phyloP scores from a whole-genome alignment of 2,329 filamentous ascomycete species.

The Tympanopsis confertula region DNA sequence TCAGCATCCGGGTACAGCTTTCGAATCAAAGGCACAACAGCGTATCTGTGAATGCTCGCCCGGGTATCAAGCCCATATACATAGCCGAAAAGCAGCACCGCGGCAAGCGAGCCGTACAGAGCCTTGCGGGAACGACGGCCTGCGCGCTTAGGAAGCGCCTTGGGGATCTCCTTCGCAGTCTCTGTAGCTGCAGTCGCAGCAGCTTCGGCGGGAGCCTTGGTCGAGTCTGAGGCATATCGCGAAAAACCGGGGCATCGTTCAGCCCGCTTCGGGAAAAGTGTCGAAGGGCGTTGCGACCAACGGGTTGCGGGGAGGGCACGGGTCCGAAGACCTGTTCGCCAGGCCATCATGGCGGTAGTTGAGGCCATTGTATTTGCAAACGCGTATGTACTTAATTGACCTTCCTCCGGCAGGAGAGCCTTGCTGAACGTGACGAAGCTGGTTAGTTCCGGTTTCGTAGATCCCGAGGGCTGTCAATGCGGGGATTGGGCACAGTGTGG shows the following conservation, averaged over 20 bases:
- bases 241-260: not conserved
- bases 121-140: conserved; percentile 18
- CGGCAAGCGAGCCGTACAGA: conserved; percentile 27
- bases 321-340: not conserved
- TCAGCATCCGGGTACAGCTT: conserved; percentile 65
- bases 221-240: not conserved
- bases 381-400: no score
- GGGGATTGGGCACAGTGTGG: no score
- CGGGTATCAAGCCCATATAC: conserved; percentile 67
- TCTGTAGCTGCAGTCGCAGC: not conserved
- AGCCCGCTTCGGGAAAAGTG: not conserved
- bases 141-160: not conserved
- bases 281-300: not conserved
- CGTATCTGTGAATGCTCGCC: conserved; percentile 56
- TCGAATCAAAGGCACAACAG: conserved; percentile 56
- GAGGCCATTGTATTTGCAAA: not conserved
- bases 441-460: no score
- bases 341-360: not conserved
- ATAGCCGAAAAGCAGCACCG: conserved; percentile 37
- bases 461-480: no score
- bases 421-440: no score
- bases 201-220: not conserved
- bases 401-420: no score
- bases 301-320: not conserved
- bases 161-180: not conserved